Percentiles rank a stretch among this genome's conserved stretches.
These are phyloP conservation scores for Cytospora paraplurivora DNA, from an alignment of 2,329 filamentous ascomycete genomes.

Conservation along the genomic window DNA sequence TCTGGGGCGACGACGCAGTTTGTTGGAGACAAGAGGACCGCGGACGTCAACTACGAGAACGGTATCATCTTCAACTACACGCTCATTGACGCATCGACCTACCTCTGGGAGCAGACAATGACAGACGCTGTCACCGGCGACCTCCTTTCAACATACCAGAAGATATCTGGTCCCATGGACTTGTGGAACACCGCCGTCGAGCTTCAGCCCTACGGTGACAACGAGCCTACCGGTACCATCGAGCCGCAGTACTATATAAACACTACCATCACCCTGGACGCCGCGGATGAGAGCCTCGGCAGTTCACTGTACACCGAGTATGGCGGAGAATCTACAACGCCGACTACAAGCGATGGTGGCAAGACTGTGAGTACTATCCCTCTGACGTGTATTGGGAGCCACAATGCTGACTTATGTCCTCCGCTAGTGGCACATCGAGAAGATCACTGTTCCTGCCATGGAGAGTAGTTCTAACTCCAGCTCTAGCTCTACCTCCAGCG, in stretches of 20 bases:
- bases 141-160: slow-evolving; percentile 30
- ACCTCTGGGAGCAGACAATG: slow-evolving; percentile 33
- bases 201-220: slow-evolving; percentile 19
- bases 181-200: slow-evolving; percentile 32
- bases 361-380: slow-evolving; percentile 20
- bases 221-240: slow-evolving; percentile 22
- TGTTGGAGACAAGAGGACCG: slow-evolving; percentile 31
- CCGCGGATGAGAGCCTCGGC: slow-evolving; percentile 17
- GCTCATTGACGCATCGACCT: slow-evolving; percentile 31
- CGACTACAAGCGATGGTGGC: slow-evolving; percentile 15
- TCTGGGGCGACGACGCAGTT: slow-evolving; percentile 30
- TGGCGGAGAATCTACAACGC: slow-evolving; percentile 7
- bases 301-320: slow-evolving; percentile 10
- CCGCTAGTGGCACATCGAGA: slow-evolving; percentile 26
- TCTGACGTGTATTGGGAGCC: too few relatives aligned
- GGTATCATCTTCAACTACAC: slow-evolving; percentile 35
- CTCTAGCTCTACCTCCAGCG: neutral
- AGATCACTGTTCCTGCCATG: slow-evolving; percentile 25
- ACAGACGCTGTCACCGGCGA: slow-evolving; percentile 31
- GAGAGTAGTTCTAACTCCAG: neutral
- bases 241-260: slow-evolving; percentile 27
- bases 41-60: slow-evolving; percentile 31
- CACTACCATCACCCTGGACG: slow-evolving; percentile 25
- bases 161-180: slow-evolving; percentile 32
- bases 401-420: neutral